A percentile compares a stretch with the other conserved stretches of the same genome.
Evolutionary conservation across 257 asterid species (phyloP).

Genomic region (Rauvolfia tetraphylla): DNA sequence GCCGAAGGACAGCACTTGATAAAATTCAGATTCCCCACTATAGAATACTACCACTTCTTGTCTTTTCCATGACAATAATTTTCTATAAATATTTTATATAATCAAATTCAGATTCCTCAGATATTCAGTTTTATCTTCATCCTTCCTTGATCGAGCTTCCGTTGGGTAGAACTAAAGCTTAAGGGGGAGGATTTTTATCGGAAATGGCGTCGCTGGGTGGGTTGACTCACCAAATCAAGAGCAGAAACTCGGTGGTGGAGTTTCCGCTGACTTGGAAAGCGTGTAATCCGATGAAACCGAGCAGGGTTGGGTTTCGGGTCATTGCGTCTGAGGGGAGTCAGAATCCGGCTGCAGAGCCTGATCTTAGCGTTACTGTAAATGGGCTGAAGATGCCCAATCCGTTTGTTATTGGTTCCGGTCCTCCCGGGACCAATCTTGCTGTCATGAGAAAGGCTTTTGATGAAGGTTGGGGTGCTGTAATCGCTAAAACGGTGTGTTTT

Average conservation of each 20-base stretch:
- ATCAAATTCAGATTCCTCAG: constrained; percentile 6
- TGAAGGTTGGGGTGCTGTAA: constrained; percentile 99
- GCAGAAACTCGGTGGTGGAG: constrained; percentile 27
- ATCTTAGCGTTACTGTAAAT: constrained; percentile 84
- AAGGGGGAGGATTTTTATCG: background rate
- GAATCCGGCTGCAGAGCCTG: constrained; percentile 52
- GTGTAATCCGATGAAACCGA: constrained; percentile 11
- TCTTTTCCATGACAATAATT: background rate
- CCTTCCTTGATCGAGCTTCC: background rate
- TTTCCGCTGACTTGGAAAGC: constrained; percentile 29
- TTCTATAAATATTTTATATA: background rate
- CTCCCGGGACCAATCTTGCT: constrained; percentile 91
- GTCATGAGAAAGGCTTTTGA: constrained; percentile 96
- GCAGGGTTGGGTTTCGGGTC: constrained; percentile 50
- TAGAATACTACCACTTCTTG: background rate
- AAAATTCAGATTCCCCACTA: too few relatives aligned
- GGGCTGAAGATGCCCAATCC: constrained; percentile 96
- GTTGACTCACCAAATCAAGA: constrained; percentile 21
- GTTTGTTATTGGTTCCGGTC: constrained; percentile 95
- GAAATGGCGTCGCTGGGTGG: constrained; percentile 26
- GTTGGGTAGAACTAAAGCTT: background rate
- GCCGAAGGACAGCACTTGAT: too few relatives aligned
- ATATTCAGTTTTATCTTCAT: constrained; percentile 9
- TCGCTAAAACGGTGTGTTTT: constrained; percentile 81
- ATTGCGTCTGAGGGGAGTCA: constrained; percentile 28